Percentiles rank a stretch among this genome's conserved stretches.
Evolutionary conservation across 306 rosid genomes (phyloP).

Genomic region (Medicago truncatula): DNA sequence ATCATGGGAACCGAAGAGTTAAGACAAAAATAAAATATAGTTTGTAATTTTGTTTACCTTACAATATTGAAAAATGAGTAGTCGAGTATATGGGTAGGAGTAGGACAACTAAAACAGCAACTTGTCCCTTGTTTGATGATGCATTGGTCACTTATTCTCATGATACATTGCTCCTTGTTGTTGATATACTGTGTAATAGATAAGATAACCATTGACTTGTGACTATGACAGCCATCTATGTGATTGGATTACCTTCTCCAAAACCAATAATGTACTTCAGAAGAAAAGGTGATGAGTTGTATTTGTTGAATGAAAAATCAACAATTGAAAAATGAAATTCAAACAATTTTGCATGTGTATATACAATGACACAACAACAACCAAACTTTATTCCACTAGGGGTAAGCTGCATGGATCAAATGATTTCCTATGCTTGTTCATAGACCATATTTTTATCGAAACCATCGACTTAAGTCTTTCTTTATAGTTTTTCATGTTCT

Average conservation of each 20-base stretch:
- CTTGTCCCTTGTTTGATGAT: background rate
- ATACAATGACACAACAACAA: background rate
- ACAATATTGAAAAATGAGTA: background rate
- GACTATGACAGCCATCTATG: background rate
- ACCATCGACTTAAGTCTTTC: background rate
- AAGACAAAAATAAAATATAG: no score
- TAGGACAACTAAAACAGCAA: background rate
- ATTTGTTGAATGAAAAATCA: conserved; percentile 3
- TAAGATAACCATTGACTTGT: conserved; percentile 8
- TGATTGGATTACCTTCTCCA: background rate
- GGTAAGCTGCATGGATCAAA: background rate
- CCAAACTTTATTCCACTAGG: background rate
- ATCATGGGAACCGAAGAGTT: background rate
- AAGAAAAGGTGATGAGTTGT: background rate
- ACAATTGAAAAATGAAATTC: background rate
- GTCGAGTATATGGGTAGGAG: background rate
- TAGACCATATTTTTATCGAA: background rate
- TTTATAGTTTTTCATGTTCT: background rate
- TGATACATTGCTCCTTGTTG: background rate
- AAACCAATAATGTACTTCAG: background rate
- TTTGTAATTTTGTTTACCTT: no score
- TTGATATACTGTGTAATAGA: background rate
- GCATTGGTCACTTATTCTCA: background rate
- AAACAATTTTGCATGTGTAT: background rate
- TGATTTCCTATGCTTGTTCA: background rate